Percentiles rank a stretch among this genome's conserved stretches.
Conservation (phyloP, 106 monocot species). For the Chionographis japonica region DNA sequence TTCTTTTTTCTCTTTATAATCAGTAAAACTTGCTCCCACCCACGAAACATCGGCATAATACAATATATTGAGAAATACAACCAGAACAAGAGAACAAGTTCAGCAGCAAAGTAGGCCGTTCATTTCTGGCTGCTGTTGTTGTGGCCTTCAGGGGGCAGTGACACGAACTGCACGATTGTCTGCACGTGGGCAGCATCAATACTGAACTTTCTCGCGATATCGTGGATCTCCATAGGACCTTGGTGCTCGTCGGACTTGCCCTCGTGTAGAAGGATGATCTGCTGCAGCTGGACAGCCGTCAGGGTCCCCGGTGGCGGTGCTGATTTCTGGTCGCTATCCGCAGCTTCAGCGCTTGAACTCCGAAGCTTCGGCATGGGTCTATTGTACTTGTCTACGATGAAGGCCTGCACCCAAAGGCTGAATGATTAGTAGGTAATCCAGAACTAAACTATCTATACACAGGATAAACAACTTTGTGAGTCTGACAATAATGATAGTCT, state of each 20-base stretch:
- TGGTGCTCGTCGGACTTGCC: constrained; percentile 51
- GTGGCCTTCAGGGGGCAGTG: constrained; percentile 40
- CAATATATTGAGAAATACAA: no score
- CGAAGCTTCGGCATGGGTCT: constrained; percentile 64
- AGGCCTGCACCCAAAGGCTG: constrained; percentile 27
- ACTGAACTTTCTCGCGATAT: constrained; percentile 57
- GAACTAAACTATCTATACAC: no score
- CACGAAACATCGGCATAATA: no score
- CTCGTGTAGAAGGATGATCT: constrained; percentile 56
- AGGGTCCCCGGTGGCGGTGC: constrained; percentile 47
- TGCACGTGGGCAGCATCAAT: constrained; percentile 38
- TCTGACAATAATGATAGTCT: no score
- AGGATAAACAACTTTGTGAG: no score
- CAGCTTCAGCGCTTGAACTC: constrained; percentile 26
- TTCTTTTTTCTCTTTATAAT: no score
- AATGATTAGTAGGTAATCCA: not conserved
- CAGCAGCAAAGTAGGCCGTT: no score
- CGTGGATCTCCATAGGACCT: constrained; percentile 35
- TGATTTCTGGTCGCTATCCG: constrained; percentile 20
- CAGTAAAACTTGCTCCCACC: no score
- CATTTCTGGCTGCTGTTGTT: not conserved
- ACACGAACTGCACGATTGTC: constrained; percentile 50
- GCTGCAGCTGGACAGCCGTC: constrained; percentile 30
- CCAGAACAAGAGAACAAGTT: no score
- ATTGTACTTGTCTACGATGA: constrained; percentile 49